Percentiles rank a stretch among this genome's conserved stretches.
Evolutionary conservation across 257 asterid species (phyloP).

Genomic region (Solanum ahanhuiri): DNA sequence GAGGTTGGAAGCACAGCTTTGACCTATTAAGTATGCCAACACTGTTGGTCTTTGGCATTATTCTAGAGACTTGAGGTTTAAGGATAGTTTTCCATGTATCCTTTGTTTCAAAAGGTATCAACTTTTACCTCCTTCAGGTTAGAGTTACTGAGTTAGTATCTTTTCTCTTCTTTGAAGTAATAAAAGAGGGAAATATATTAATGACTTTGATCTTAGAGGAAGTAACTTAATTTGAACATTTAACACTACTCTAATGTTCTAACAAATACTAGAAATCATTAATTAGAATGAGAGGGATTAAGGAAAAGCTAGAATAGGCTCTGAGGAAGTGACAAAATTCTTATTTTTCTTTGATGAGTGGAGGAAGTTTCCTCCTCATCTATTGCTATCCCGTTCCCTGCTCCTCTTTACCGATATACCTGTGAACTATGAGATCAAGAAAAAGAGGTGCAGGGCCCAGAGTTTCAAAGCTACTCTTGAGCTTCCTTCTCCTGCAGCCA

Average conservation of each 20-base stretch:
- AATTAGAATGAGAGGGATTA: background rate
- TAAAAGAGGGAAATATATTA: background rate
- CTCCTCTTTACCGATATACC: constrained; percentile 15
- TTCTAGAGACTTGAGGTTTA: background rate
- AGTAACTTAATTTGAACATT: background rate
- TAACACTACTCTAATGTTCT: background rate
- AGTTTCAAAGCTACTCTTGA: constrained; percentile 20
- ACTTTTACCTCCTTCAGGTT: background rate
- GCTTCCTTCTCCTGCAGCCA: constrained; percentile 15
- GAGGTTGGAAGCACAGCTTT: background rate
- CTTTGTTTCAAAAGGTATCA: background rate
- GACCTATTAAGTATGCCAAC: background rate
- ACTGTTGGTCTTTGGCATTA: background rate
- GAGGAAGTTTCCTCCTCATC: background rate
- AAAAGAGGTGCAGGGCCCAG: constrained; percentile 36
- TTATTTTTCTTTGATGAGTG: background rate
- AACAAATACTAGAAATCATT: background rate
- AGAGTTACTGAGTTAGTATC: background rate
- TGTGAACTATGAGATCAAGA: constrained; percentile 25
- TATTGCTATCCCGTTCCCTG: background rate
- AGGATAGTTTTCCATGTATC: background rate
- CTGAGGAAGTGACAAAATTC: background rate
- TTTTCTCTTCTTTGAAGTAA: background rate
- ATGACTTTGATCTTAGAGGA: background rate
- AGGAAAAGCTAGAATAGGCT: background rate